phyloP scores from a whole-genome alignment of 805 yeast species.

The Komagataella pseudopastoris region DNA sequence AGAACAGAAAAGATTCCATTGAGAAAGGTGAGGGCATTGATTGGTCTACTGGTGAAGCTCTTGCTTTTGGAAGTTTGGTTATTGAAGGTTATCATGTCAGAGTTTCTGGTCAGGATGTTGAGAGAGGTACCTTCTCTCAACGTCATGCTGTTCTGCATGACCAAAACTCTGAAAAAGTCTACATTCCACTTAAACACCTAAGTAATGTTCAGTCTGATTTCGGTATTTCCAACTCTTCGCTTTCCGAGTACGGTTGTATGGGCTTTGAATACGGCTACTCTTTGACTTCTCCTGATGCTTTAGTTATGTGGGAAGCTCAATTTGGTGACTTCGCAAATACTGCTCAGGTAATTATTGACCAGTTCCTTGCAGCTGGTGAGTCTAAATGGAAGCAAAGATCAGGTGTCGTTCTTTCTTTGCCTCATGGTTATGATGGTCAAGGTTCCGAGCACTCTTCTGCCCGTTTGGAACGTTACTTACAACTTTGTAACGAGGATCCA shows the following conservation, averaged over 20 bases:
- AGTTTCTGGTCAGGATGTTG: slow-evolving; percentile 98
- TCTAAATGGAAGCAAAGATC: slow-evolving; percentile 98
- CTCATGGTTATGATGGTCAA: slow-evolving; percentile 99
- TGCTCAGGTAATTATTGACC: slow-evolving; percentile 95
- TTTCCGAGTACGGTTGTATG: slow-evolving; percentile 98
- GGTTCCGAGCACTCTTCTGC: slow-evolving; percentile 99
- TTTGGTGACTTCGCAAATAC: slow-evolving; percentile 99
- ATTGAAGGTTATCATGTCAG: slow-evolving; percentile 94
- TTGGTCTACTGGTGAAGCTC: slow-evolving; percentile 99
- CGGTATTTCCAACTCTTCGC: slow-evolving; percentile 83
- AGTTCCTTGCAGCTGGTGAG: slow-evolving; percentile 94
- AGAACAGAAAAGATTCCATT: slow-evolving; percentile 67
- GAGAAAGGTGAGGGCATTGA: slow-evolving; percentile 91
- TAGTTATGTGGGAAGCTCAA: slow-evolving; percentile 99
- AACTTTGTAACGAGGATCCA: slow-evolving; percentile 91
- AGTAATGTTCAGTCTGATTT: slow-evolving; percentile 76
- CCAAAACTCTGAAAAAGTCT: slow-evolving; percentile 71
- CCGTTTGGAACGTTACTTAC: slow-evolving; percentile 92
- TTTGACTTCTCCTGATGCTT: slow-evolving; percentile 91
- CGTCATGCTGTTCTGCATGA: slow-evolving; percentile 98
- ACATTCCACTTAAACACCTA: slow-evolving; percentile 77
- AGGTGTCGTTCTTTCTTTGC: slow-evolving; percentile 87
- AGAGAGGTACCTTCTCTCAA: slow-evolving; percentile 99
- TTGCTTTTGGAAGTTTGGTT: slow-evolving; percentile 88
- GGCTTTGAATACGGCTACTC: slow-evolving; percentile 99